Percentiles rank a stretch among this genome's conserved stretches.
These are phyloP conservation scores for Mycena alexandri DNA, from an alignment of 768 basidiomycete genomes.

Conservation along the genomic window DNA sequence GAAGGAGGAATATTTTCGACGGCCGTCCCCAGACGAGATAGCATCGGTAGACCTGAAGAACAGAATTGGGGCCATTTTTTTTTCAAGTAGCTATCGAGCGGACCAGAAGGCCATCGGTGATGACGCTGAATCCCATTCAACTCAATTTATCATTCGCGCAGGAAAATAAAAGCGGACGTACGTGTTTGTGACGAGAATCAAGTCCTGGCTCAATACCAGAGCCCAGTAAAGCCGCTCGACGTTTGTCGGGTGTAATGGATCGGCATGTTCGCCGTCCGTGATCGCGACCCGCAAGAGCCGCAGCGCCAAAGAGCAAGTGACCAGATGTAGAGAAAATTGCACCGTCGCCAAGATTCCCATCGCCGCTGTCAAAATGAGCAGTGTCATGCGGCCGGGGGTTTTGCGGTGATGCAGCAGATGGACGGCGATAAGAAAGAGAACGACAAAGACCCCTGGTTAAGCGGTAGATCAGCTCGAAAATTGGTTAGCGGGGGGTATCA, in stretches of 20 bases:
- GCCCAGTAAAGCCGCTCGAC: constrained; percentile 6
- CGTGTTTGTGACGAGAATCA: constrained; percentile 25
- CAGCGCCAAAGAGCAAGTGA: constrained; percentile 11
- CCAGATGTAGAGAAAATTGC: constrained; percentile 22
- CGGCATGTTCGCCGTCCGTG: not conserved
- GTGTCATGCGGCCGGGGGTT: constrained; percentile 4
- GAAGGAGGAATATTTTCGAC: not conserved
- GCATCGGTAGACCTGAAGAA: constrained; percentile 21
- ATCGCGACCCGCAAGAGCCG: not conserved
- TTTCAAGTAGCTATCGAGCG: not conserved
- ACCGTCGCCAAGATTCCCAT: constrained; percentile 18
- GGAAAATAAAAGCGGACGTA: not conserved
- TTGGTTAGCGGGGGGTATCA: not conserved
- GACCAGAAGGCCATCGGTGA: constrained; percentile 29
- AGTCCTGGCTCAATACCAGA: constrained; percentile 16
- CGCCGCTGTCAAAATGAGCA: constrained; percentile 10
- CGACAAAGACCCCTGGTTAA: constrained; percentile 12
- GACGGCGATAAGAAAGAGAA: constrained; percentile 13
- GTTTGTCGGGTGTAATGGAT: not conserved
- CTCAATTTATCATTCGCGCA: not conserved
- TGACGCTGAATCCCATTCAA: not conserved
- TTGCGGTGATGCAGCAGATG: constrained; percentile 23
- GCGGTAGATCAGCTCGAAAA: no score
- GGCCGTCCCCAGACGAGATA: constrained; percentile 31
- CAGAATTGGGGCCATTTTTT: not conserved